Base-by-base conservation (phyloP, 805 yeast species). In the Candida quercuum region DNA sequence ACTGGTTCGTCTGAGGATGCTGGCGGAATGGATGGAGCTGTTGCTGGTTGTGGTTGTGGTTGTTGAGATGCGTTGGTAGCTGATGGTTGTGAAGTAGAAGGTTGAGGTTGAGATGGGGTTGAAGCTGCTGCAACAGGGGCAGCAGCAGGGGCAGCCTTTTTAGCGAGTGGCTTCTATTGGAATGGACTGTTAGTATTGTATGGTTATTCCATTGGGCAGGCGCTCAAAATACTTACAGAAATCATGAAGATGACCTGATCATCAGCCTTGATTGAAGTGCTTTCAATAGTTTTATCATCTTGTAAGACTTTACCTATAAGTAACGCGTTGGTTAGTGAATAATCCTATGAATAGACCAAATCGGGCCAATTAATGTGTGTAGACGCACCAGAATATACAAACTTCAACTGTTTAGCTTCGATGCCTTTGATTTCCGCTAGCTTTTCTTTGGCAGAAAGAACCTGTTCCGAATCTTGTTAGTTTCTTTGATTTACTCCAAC, bases 201-300 rank as follows among this genome's bases (percentile, higher is more conserved):
- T n/a, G n/a, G n/a, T n/a, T n/a, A n/a, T n/a, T n/a, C 47, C n/a
- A 56, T 42, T n/a, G 49, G 40, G 36, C 30, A 5, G 56, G 32
- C 10, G 60, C 32, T 13, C 42, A 27, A 9, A 40, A 40, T 14
- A 31, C 69, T 63, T 59, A 76, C 78, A 28, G 89, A 75, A 36
- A 88, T 74, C 98, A 93, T 91, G 61, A 88, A 91, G 39, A 93
- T 89, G 37, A 93, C 78, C 51, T 88, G 91, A 52, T 87, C 96
- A 28, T 71, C 78, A 25, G 82, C 89, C 59, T 87, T 86, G 49
- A 91, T 74, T 47, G 84, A 83, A 59, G 79, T 81, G 7, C 74
- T 71, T 35, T 72, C 82, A 41, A 91, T 69, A 3, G 83, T 71
- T 56, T 86, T 84, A 32, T 76, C 85, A 65, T 93, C 95, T 53